Evolutionary conservation across 306 rosid species (phyloP).

Genomic region (Erythrophleum fordii): DNA sequence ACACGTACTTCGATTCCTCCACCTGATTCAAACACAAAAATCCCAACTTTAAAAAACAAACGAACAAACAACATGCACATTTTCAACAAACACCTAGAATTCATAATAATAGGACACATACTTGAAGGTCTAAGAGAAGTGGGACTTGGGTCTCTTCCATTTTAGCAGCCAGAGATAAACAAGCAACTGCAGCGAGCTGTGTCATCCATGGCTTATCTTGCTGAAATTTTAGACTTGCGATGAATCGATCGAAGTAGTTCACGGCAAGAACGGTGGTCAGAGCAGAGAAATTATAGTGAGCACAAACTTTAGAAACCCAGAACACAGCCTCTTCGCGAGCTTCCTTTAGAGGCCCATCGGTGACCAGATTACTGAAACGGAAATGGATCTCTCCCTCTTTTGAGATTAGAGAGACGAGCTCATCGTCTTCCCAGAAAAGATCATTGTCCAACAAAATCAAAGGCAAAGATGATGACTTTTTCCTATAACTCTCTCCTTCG

Average conservation of each 20-base stretch:
- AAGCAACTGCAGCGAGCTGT: slow-evolving; percentile 80
- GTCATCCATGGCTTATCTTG: slow-evolving; percentile 87
- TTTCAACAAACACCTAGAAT: slow-evolving; percentile 56
- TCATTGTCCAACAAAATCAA: slow-evolving; percentile 54
- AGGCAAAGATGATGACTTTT: slow-evolving; percentile 52
- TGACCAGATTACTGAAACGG: slow-evolving; percentile 27
- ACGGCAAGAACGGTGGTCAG: slow-evolving; percentile 80
- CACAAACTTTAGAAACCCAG: slow-evolving; percentile 72
- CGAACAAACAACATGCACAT: slow-evolving; percentile 12
- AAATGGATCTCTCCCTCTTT: slow-evolving; percentile 68
- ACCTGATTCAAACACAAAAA: slow-evolving; percentile 51
- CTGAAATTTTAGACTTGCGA: slow-evolving; percentile 56
- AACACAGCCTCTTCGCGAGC: slow-evolving; percentile 64
- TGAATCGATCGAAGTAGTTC: slow-evolving; percentile 92
- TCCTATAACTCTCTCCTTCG: slow-evolving; percentile 37
- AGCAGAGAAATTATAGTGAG: slow-evolving; percentile 68
- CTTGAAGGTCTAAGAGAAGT: slow-evolving; percentile 83
- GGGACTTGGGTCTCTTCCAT: slow-evolving; percentile 89
- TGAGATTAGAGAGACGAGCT: slow-evolving; percentile 62
- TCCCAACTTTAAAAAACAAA: slow-evolving; percentile 22
- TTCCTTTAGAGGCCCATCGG: slow-evolving; percentile 52
- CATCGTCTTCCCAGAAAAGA: slow-evolving; percentile 69
- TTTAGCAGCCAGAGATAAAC: slow-evolving; percentile 88
- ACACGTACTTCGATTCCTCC: slow-evolving; percentile 72
- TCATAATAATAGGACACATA: slow-evolving; percentile 45